Conservation (phyloP, 371 early-diverging fungal genomes). For the Dipsacomyces acuminosporus region DNA sequence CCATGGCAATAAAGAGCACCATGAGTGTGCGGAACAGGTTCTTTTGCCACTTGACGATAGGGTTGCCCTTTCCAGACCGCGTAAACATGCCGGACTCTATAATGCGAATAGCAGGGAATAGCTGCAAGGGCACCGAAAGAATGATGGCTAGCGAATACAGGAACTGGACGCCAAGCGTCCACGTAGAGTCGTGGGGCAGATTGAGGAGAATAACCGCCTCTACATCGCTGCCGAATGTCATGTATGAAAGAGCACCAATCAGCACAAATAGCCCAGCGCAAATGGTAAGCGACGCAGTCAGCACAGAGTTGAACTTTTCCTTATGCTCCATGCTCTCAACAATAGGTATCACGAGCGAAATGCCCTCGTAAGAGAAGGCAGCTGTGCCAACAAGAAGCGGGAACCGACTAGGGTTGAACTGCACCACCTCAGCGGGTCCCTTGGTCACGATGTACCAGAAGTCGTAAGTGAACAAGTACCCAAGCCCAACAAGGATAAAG, state of each 20-base stretch:
- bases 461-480: conserved; percentile 78
- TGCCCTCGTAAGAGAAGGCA: conserved; percentile 90
- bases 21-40: conserved; percentile 68
- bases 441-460: conserved; percentile 54
- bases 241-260: conserved; percentile 76
- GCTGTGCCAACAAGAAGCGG: conserved; percentile 89
- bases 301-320: conserved; percentile 67
- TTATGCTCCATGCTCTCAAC: conserved; percentile 83
- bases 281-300: conserved; percentile 63
- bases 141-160: conserved; percentile 86
- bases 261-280: conserved; percentile 66
- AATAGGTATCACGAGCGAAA: conserved; percentile 86
- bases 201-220: conserved; percentile 79
- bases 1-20: conserved; percentile 58
- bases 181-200: conserved; percentile 58
- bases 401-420: conserved; percentile 59
- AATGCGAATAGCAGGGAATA: conserved; percentile 90
- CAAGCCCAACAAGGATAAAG: conserved; percentile 78
- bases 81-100: conserved; percentile 68
- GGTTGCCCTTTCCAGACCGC: conserved; percentile 49
- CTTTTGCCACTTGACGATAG: conserved; percentile 78
- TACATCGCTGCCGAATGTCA: conserved; percentile 75
- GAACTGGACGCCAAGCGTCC: conserved; percentile 63
- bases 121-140: conserved; percentile 76
- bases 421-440: conserved; percentile 55